phyloP scores from a whole-genome alignment of 306 rosid species.

The Trifolium repens region DNA sequence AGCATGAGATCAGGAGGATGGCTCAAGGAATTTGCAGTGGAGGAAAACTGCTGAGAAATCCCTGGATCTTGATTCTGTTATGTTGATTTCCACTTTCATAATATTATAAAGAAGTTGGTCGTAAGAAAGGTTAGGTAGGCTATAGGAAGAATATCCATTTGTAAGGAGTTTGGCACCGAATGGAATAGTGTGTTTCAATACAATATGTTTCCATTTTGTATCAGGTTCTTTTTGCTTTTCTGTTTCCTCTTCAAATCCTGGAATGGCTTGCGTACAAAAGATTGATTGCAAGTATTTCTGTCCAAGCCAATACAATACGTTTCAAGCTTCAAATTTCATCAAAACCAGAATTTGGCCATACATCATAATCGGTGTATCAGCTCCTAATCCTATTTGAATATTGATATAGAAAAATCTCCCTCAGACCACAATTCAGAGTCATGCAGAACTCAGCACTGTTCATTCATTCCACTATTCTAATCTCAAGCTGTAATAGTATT shows the following conservation, averaged over 20 bases:
- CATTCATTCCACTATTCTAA: not conserved
- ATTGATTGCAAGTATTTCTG: not conserved
- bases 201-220: too few relatives aligned
- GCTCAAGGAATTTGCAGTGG: too few relatives aligned
- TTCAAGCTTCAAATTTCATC: constrained; percentile 17
- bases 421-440: not conserved
- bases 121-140: too few relatives aligned
- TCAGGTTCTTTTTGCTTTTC: not conserved
- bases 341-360: not conserved
- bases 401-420: not conserved
- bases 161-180: too few relatives aligned
- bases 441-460: not conserved
- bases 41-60: too few relatives aligned
- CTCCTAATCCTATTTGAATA: constrained; percentile 2
- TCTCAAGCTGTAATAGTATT: not conserved
- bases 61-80: too few relatives aligned
- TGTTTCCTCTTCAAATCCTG: not conserved
- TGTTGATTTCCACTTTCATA: too few relatives aligned
- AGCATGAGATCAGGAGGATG: too few relatives aligned
- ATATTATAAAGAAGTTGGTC: too few relatives aligned
- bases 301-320: not conserved
- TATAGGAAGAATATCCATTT: too few relatives aligned
- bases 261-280: not conserved
- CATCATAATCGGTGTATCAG: not conserved
- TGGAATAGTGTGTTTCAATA: too few relatives aligned